Evolutionary conservation across 371 early-diverging fungal genomes (phyloP).

Genomic region (Mycotypha africana): DNA sequence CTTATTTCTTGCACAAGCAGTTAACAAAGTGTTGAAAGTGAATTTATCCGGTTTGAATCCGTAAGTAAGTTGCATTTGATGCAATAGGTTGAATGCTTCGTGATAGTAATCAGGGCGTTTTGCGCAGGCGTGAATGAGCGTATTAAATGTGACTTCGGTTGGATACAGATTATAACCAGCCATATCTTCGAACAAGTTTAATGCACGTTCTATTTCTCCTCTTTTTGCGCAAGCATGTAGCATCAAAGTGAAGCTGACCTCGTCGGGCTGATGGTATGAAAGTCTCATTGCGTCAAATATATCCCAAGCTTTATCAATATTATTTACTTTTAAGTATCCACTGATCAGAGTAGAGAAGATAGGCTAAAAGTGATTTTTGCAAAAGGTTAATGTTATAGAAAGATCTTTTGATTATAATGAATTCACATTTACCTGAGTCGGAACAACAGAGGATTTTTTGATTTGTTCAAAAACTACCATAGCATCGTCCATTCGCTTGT

Average conservation of each 20-base stretch:
- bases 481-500: slow-evolving; percentile 60
- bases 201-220: slow-evolving; percentile 74
- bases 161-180: slow-evolving; percentile 56
- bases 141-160: slow-evolving; percentile 81
- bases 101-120: slow-evolving; percentile 75
- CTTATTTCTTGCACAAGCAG: slow-evolving; percentile 66
- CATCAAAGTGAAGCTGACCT: slow-evolving; percentile 81
- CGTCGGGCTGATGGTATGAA: slow-evolving; percentile 74
- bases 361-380: slow-evolving; percentile 22
- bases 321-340: slow-evolving; percentile 69
- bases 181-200: slow-evolving; percentile 85
- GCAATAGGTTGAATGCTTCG: slow-evolving; percentile 74
- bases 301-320: slow-evolving; percentile 79
- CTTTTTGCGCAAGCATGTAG: slow-evolving; percentile 84
- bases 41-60: slow-evolving; percentile 74
- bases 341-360: slow-evolving; percentile 79
- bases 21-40: slow-evolving; percentile 79
- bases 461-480: slow-evolving; percentile 70
- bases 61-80: slow-evolving; percentile 72
- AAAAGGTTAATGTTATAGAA: background rate
- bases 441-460: slow-evolving; percentile 48
- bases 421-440: slow-evolving; percentile 44
- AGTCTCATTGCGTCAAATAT: slow-evolving; percentile 87
- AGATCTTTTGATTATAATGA: no score
- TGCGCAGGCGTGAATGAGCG: slow-evolving; percentile 83